Percentiles rank a stretch among this genome's conserved stretches.
These are phyloP conservation scores for Nepenthes alata DNA, from an alignment of 179 eudicot genomes.

Conservation along the genomic window DNA sequence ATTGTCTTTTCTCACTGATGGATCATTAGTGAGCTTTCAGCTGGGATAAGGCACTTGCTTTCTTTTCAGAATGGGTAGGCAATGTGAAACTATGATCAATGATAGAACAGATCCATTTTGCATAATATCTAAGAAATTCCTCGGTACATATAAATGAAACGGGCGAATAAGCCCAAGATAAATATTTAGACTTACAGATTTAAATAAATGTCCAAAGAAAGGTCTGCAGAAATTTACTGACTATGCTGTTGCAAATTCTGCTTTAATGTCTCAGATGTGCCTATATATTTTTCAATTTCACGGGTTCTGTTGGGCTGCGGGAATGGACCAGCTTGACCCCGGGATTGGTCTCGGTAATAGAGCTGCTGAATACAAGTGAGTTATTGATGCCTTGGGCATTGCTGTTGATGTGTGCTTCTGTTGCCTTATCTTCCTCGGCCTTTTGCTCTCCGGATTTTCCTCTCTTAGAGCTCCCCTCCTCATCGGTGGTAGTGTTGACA, in stretches of 20 bases:
- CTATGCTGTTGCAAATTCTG: constrained; percentile 12
- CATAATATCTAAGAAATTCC: too few species aligned
- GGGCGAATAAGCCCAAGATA: too few species aligned
- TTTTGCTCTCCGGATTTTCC: constrained; percentile 16
- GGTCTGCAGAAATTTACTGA: too few species aligned
- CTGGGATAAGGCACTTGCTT: constrained; percentile 12
- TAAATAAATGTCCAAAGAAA: too few species aligned
- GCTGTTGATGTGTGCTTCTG: constrained; percentile 44
- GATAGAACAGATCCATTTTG: too few species aligned
- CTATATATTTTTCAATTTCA: constrained; percentile 10
- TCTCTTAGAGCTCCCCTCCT: constrained; percentile 27
- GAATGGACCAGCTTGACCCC: constrained; percentile 37
- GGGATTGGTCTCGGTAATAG: constrained; percentile 43
- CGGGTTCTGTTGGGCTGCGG: constrained; percentile 15
- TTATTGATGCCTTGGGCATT: constrained; percentile 72
- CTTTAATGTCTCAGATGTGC: constrained; percentile 21
- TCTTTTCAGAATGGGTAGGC: too few species aligned
- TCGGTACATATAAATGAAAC: too few species aligned
- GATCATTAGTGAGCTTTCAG: constrained; percentile 45
- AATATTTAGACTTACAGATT: too few species aligned
- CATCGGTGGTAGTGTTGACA: constrained; percentile 27
- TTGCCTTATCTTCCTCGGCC: constrained; percentile 17
- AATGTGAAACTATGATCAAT: too few species aligned
- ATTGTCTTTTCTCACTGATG: constrained; percentile 49
- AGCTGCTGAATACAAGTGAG: constrained; percentile 49